Conservation (phyloP, 305 asterid species). For the Withania somnifera region DNA sequence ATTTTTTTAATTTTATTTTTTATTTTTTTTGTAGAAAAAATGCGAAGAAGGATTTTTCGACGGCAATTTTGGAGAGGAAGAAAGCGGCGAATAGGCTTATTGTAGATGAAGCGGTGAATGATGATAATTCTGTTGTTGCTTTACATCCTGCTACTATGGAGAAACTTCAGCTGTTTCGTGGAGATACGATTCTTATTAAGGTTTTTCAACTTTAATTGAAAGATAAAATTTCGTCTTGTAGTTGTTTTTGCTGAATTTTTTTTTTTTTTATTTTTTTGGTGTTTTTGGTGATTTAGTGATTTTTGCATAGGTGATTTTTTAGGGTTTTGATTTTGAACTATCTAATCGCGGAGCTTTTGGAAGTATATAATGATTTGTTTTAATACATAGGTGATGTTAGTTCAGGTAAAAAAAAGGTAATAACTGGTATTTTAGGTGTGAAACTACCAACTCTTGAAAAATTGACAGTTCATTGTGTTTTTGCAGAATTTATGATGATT, state of each 20-base stretch:
- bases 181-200: conserved; percentile 65
- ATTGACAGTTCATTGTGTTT: too few species aligned
- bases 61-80: conserved; percentile 70
- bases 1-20: neutral
- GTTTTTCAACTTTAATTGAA: conserved; percentile 17
- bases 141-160: conserved; percentile 75
- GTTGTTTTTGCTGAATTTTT: neutral
- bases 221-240: too few species aligned
- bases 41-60: conserved; percentile 55
- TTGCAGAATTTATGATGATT: neutral
- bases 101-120: conserved; percentile 73
- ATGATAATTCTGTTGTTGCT: conserved; percentile 61
- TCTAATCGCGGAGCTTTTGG: neutral
- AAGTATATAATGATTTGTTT: neutral
- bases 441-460: too few species aligned
- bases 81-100: conserved; percentile 59
- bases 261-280: neutral
- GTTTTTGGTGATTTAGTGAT: neutral
- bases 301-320: neutral
- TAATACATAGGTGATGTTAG: too few species aligned
- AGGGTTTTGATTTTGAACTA: neutral
- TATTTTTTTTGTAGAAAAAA: conserved; percentile 33
- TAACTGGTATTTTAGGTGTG: too few species aligned
- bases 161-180: conserved; percentile 71
- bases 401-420: too few species aligned